Evolutionary conservation across 1,284 basidiomycete species (phyloP).

Genomic region (Tremellales sp.): DNA sequence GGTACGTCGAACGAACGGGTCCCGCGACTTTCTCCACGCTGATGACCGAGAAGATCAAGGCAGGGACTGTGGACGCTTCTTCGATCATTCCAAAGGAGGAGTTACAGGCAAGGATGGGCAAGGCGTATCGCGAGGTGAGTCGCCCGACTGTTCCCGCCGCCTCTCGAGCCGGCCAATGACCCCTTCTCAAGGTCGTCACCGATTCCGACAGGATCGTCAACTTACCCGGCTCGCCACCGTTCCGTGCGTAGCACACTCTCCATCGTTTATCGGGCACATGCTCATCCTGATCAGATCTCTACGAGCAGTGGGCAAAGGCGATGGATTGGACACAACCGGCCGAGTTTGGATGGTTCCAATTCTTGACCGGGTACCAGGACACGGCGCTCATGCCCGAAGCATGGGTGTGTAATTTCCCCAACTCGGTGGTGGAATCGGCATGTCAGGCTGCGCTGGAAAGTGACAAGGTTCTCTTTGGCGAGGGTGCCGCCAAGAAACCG

Average conservation of each 20-base stretch:
- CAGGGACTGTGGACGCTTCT: no score
- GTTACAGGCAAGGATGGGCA: background rate
- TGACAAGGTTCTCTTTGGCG: constrained; percentile 7
- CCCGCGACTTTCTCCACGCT: no score
- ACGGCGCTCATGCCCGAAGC: background rate
- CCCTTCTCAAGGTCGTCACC: constrained; percentile 2
- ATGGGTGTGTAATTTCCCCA: constrained; percentile 15
- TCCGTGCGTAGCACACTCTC: constrained; percentile 11
- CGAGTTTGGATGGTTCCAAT: constrained; percentile 10
- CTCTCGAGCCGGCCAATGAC: no score
- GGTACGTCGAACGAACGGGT: background rate
- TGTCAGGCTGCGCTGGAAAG: constrained; percentile 3
- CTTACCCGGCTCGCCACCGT: constrained; percentile 13
- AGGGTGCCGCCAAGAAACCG: constrained; percentile 6
- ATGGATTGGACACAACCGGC: constrained; percentile 6
- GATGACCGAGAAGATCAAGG: no score
- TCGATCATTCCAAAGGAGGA: background rate
- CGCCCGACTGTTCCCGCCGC: no score
- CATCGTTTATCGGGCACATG: background rate
- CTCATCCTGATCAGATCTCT: constrained; percentile 9
- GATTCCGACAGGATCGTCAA: constrained; percentile 3
- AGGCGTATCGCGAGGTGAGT: constrained; percentile 5
- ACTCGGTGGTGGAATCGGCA: constrained; percentile 13
- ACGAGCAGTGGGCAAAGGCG: constrained; percentile 13
- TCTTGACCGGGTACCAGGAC: constrained; percentile 5